Percentiles rank a stretch among this genome's conserved stretches.
These are phyloP conservation scores for Delphinella strobiligena DNA, from an alignment of 2,329 filamentous ascomycete genomes.

Conservation along the genomic window DNA sequence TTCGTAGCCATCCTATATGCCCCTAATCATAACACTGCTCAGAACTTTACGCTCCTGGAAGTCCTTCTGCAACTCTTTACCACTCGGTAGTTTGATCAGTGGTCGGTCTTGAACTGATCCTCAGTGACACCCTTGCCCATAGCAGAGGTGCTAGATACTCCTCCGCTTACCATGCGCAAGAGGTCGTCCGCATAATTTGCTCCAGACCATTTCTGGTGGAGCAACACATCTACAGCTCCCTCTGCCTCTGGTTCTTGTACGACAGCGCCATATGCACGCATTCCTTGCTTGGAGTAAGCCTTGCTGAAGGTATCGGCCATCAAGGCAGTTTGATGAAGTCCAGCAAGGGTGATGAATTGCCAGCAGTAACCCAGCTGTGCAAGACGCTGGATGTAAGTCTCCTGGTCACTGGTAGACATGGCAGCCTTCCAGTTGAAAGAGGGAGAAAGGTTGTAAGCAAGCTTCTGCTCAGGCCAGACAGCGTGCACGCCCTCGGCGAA, in stretches of 20 bases:
- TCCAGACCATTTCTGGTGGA: conserved; percentile 97
- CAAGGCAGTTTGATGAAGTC: conserved; percentile 87
- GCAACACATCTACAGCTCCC: conserved; percentile 81
- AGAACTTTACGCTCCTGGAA: too few relatives aligned
- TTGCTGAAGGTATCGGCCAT: conserved; percentile 81
- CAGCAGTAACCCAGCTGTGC: conserved; percentile 88
- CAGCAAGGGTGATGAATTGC: conserved; percentile 99
- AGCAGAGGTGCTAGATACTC: conserved; percentile 79
- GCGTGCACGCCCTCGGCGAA: conserved; percentile 91
- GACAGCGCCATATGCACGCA: conserved; percentile 93
- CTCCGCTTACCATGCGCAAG: conserved; percentile 93
- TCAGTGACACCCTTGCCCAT: conserved; percentile 98
- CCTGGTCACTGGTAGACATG: conserved; percentile 82
- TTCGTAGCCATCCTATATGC: too few relatives aligned
- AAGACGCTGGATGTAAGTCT: conserved; percentile 91
- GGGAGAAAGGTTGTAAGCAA: conserved; percentile 95
- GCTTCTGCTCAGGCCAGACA: conserved; percentile 94
- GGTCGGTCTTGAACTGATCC: conserved; percentile 65
- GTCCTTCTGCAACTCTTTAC: too few relatives aligned
- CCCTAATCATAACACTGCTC: too few relatives aligned
- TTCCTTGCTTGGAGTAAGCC: conserved; percentile 69
- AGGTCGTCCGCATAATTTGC: conserved; percentile 90
- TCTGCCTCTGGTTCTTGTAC: conserved; percentile 95
- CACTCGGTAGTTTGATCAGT: too few relatives aligned
- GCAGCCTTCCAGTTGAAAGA: conserved; percentile 99